phyloP scores from a whole-genome alignment of 1,284 basidiomycete species.

The Meripilus lineatus region DNA sequence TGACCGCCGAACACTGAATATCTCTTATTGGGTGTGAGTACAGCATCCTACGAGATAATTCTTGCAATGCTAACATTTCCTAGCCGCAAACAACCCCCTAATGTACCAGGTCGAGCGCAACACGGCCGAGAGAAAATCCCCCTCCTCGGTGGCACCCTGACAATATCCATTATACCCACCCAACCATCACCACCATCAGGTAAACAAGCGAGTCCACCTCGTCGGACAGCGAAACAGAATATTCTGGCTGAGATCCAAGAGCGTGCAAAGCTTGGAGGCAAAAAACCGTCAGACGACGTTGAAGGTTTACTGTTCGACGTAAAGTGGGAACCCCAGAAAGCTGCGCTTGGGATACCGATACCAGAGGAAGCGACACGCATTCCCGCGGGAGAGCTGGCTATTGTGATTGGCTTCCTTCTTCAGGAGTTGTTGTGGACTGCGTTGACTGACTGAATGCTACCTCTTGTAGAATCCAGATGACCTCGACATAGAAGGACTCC shows the following conservation, averaged over 20 bases:
- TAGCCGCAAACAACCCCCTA: conserved; percentile 44
- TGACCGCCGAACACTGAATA: conserved; percentile 58
- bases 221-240: conserved; percentile 45
- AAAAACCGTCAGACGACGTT: conserved; percentile 62
- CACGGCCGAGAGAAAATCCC: conserved; percentile 39
- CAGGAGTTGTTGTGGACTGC: not conserved
- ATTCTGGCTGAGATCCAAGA: conserved; percentile 59
- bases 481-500: conserved; percentile 65
- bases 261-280: conserved; percentile 47
- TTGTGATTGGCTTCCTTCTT: conserved; percentile 33
- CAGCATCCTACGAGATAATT: not conserved
- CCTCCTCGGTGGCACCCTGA: conserved; percentile 48
- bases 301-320: conserved; percentile 55
- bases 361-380: conserved; percentile 38
- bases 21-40: conserved; percentile 77
- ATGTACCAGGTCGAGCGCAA: conserved; percentile 29
- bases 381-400: conserved; percentile 36
- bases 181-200: conserved; percentile 26
- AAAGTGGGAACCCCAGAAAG: conserved; percentile 61
- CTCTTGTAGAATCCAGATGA: conserved; percentile 51
- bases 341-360: conserved; percentile 52
- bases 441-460: not conserved
- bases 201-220: conserved; percentile 14
- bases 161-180: conserved; percentile 41
- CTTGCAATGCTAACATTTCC: conserved; percentile 7